Percentiles rank a stretch among this genome's conserved stretches.
Evolutionary conservation across 2,329 filamentous ascomycete species (phyloP).

Genomic region (Ramichloridium luteum): DNA sequence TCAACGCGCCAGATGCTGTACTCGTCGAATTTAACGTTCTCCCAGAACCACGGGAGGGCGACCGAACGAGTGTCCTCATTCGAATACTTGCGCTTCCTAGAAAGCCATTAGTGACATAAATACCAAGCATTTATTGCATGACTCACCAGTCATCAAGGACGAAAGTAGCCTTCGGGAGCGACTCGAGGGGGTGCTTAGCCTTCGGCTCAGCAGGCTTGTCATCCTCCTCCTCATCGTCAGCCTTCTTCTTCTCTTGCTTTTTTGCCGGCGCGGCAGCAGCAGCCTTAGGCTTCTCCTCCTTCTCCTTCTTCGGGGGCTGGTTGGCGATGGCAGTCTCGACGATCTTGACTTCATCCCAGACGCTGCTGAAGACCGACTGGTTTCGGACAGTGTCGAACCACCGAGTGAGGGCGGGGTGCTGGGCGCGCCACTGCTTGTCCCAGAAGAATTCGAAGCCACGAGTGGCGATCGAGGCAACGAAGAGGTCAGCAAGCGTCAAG

Average conservation of each 20-base stretch:
- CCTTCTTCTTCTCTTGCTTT: constrained; percentile 38
- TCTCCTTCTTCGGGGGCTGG: constrained; percentile 59
- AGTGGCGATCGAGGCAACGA: constrained; percentile 62
- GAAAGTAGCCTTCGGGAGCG: constrained; percentile 66
- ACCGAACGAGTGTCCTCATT: constrained; percentile 75
- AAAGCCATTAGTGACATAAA: constrained; percentile 4
- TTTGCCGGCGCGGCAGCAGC: constrained; percentile 45
- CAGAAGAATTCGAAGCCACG: constrained; percentile 92
- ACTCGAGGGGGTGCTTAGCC: constrained; percentile 91
- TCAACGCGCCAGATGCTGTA: constrained; percentile 90
- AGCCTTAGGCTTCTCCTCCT: constrained; percentile 39
- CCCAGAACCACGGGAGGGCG: constrained; percentile 96
- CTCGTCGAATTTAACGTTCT: constrained; percentile 85
- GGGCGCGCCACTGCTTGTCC: constrained; percentile 73
- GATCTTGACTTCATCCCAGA: constrained; percentile 62
- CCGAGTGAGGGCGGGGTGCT: constrained; percentile 75
- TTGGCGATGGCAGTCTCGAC: constrained; percentile 71
- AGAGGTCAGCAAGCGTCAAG: constrained; percentile 90
- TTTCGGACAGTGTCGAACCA: constrained; percentile 93
- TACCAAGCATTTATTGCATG: neutral
- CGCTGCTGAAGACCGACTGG: constrained; percentile 79
- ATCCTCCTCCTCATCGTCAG: constrained; percentile 49
- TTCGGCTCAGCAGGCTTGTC: constrained; percentile 57
- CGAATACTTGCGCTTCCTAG: constrained; percentile 83
- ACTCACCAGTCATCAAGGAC: constrained; percentile 73